Evolutionary conservation across 1,284 basidiomycete genomes (phyloP).

Genomic region (Taiwanofungus camphoratus): DNA sequence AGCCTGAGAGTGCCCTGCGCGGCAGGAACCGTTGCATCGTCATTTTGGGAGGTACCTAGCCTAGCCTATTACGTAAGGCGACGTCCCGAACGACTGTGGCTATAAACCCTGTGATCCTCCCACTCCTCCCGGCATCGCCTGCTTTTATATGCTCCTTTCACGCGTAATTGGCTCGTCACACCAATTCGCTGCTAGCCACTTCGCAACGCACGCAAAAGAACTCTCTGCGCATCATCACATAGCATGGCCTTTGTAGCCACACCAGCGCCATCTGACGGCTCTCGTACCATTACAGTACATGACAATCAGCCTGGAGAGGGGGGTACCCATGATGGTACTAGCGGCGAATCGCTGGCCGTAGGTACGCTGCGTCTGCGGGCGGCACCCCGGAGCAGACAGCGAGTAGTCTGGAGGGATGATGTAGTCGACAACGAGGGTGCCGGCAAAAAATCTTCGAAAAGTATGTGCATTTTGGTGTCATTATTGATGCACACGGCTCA

Average conservation of each 20-base stretch:
- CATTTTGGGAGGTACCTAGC: no score
- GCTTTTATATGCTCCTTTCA: no score
- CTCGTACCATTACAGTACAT: slow-evolving; percentile 49
- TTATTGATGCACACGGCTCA: slow-evolving; percentile 2
- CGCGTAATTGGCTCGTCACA: no score
- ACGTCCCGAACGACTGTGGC: no score
- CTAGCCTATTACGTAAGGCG: no score
- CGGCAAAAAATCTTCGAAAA: slow-evolving; percentile 80
- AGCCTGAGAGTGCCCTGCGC: no score
- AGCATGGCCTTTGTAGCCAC: slow-evolving; percentile 10
- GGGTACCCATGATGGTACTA: slow-evolving; percentile 15
- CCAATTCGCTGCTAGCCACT: no score
- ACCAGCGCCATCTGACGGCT: slow-evolving; percentile 46
- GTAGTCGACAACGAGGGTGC: slow-evolving; percentile 81
- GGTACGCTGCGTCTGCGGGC: slow-evolving; percentile 55
- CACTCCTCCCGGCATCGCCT: no score
- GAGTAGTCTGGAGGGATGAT: slow-evolving; percentile 73
- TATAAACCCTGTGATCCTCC: no score
- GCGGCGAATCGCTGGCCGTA: slow-evolving; percentile 19
- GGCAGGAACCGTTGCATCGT: no score
- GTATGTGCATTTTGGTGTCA: slow-evolving; percentile 37
- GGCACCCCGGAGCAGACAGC: slow-evolving; percentile 34
- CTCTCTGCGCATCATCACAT: no score
- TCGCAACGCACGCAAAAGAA: no score
- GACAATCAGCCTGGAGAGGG: slow-evolving; percentile 36